Evolutionary conservation across 163 green algal species (phyloP), one percentile per base, ranked within the genome.

Genomic region (Chlamydomonas reinhardtii): DNA sequence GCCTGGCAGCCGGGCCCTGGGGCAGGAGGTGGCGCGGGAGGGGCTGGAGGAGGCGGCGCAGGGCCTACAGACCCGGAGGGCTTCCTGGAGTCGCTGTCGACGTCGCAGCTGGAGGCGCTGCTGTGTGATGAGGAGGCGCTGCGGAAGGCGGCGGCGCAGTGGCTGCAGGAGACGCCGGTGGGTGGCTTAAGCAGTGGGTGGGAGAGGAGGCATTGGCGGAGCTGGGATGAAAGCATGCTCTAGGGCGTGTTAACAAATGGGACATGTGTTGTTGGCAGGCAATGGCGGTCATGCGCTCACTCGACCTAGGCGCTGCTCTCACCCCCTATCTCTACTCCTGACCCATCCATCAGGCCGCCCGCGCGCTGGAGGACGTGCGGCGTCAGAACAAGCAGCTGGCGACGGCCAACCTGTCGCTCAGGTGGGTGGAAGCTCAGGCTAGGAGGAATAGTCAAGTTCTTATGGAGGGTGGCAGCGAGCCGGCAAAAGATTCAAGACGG

Each of bases 41-140:
- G 37, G 9, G 9, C 70, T 25, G 70, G 24, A 20, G 12, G 17
- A 14, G 37, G 2, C 14, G 70, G n/a, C n/a, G n/a, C n/a, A n/a
- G n/a, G n/a, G n/a, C n/a, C n/a, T n/a, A n/a, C 35, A 2, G 79
- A 80, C 70, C 56, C 71, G 32, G 29, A 59, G 71, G 35, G 15
- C 14, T 79, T 68, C 27, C 84, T 96, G 39, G 78, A 89, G 3
- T 61, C 48, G 22, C 80, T 95, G 74, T 71, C 78, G n/a, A 88
- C 83, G 8, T 74, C 75, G 3, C 70, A 95, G 87, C 85, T 97
- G 69, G 77, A 88, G 64, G 54, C 82, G n/a, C 75, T 96, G 54
- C 69, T 96, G n/a, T 64, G 32, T 2, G 88, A 95, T 15, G 69
- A 91, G 32, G 68, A 37, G 19, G 88, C 87, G 0, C 94, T 94